Evolutionary conservation across 2,329 filamentous ascomycete species (phyloP).

Genomic region (Teratosphaeria destructans): DNA sequence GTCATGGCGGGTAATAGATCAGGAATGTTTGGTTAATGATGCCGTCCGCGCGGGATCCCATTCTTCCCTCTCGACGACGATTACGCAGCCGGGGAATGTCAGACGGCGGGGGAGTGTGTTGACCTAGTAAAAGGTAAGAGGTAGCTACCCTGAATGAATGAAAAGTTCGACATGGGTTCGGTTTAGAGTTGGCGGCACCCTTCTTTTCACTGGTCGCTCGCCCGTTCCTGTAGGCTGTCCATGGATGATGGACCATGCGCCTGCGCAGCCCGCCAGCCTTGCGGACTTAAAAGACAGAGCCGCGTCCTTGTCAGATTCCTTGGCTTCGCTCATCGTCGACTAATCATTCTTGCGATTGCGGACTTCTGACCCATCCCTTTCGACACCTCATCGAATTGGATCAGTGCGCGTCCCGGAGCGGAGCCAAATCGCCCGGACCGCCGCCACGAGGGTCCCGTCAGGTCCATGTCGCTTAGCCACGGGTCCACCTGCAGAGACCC

Average conservation of each 20-base stretch:
- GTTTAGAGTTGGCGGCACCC: neutral
- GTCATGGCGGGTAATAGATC: too few relatives aligned
- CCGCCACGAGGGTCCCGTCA: neutral
- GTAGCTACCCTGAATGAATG: too few relatives aligned
- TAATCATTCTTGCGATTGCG: neutral
- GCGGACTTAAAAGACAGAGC: neutral
- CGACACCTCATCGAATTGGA: too few relatives aligned
- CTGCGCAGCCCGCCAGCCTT: too few relatives aligned
- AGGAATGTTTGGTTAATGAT: neutral
- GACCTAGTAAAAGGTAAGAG: neutral
- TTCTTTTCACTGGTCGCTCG: neutral
- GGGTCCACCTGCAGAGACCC: neutral
- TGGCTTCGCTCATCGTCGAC: neutral
- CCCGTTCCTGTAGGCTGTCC: neutral
- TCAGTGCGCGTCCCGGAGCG: neutral
- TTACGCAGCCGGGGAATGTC: neutral
- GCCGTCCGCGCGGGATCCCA: neutral
- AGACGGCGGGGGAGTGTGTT: neutral
- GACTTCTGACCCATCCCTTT: neutral
- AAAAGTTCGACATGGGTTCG: neutral
- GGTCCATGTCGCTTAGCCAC: neutral
- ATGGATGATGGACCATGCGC: too few relatives aligned
- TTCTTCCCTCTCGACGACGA: neutral
- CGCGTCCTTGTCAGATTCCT: neutral
- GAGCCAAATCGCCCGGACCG: neutral